Evolutionary conservation across 2,329 filamentous ascomycete species (phyloP), one percentile per base, ranked within the genome.

Genomic region (Nigrospora oryzae): DNA sequence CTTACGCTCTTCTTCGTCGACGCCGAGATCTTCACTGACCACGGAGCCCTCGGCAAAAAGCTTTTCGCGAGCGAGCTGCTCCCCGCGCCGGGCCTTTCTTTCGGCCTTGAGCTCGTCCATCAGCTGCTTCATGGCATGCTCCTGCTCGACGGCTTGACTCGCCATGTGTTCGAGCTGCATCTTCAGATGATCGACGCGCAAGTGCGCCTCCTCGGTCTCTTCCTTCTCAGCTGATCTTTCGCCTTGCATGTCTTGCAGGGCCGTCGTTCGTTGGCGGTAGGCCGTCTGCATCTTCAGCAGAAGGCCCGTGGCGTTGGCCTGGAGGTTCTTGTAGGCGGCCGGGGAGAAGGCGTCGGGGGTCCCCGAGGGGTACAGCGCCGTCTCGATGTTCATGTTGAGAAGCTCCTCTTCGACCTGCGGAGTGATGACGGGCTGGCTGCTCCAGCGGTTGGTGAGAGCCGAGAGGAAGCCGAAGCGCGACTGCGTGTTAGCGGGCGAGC

Each of bases 101-200:
- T 83, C 78, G 1, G 65, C 66, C 3, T 65, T 66, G 15, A 81
- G 60, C 46, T 75, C 71, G n/a, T 64, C 65, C 36, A 73, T 62
- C n/a, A 79, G 58, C 28, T 69, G 61, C 39, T 67, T 64, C 56
- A 79, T 75, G 3, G 64, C 64, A 7, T 61, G 52, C 52, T 83
- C 77, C 49, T 78, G 74, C 52, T 79, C 73, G 3, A 67, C 64
- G 1, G 74, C 73, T 51, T 70, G 70, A 14, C 59, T 62, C 2
- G 75, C 74, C 68, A 84, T 77, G 40, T 72, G 73, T 51, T 83
- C 75, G 1, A 84, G 67, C 57, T 83, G 79, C 52, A 70, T 66
- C 57, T 76, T 78, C 36, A 83, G 66, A 52, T 77, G 71, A 16
- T 67, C 62, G 7, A 71, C 67, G 3, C 76, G 68, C 5, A 70